Evolutionary conservation across 148 eudicot genomes (phyloP), one percentile per base, ranked within the genome.

Genomic region (Polygonum aviculare): DNA sequence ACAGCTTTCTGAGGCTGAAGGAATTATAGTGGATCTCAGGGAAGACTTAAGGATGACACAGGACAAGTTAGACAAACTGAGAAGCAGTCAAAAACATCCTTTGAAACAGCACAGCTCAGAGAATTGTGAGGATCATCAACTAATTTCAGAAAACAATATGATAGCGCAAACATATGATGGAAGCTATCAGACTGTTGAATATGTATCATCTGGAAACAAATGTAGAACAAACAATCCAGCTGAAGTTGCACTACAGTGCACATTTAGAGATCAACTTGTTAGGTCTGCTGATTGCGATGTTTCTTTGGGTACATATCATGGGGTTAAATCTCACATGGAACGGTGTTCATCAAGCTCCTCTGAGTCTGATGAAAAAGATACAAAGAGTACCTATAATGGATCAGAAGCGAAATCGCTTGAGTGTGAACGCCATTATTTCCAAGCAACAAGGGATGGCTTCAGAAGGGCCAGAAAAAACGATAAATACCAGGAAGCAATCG

Each of bases 1-100:
- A 21, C 91, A 86, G 77, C 91, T 90, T 45, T 70, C 81, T 81
- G 94, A 88, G 83, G 87, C 91, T 40, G 94, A 90, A 81, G 91
- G 84, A 55, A 78, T 79, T 41, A 84, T 86, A 76, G 51, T 86
- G 63, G 90, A 90, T 79, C 91, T 90, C 70, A 86, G 91, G 79
- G 80, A 74, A 39, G 89, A 90, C 69, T 78, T 88, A 74, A 77
- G 60, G 54, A 79, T 76, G 51, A 83, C 77, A 9, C 83, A 80
- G 44, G 85, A 82, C 31, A 74, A 82, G 73, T 75, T 85, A 69
- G 87, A 83, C 40, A 74, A 71, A 63, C 49, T 31, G 54, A 81
- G 77, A 73, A 76, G 77, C 6, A 83, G 60, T 73, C 76, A 72
- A 54, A 67, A 78, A 33, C 50, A 22, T 72, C 54, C 79, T 74